Percentiles rank a stretch among this genome's conserved stretches.
phyloP scores from a whole-genome alignment of 2,329 filamentous ascomycete genomes.

The Diplodia mutila region DNA sequence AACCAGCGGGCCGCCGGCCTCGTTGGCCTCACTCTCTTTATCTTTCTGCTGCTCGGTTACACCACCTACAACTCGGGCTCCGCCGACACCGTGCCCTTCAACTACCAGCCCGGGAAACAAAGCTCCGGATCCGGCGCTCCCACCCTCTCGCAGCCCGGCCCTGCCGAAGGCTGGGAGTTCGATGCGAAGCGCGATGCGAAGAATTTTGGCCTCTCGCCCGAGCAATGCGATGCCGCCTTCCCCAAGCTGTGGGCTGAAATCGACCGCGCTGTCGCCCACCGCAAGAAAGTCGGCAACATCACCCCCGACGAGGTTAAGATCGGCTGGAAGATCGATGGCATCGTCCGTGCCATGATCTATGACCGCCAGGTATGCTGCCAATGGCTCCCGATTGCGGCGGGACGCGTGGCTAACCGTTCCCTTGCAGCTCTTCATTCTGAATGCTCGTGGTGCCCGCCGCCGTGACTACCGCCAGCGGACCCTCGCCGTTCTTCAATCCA shows the following conservation, averaged over 20 bases:
- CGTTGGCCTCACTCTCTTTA: slow-evolving; percentile 25
- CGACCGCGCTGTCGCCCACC: slow-evolving; percentile 31
- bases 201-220: slow-evolving; percentile 30
- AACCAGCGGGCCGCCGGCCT: slow-evolving; percentile 26
- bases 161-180: slow-evolving; percentile 22
- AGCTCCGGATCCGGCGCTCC: not conserved
- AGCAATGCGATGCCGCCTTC: slow-evolving; percentile 33
- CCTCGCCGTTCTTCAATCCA: slow-evolving; percentile 56
- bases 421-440: slow-evolving; percentile 41
- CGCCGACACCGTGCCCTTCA: slow-evolving; percentile 23
- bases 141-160: slow-evolving; percentile 9
- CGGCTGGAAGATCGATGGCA: slow-evolving; percentile 31
- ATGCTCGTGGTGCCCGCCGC: slow-evolving; percentile 30
- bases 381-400: not conserved
- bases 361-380: slow-evolving; percentile 32
- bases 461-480: slow-evolving; percentile 33
- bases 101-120: slow-evolving; percentile 7
- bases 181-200: slow-evolving; percentile 28
- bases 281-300: slow-evolving; percentile 30
- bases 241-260: slow-evolving; percentile 33
- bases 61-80: slow-evolving; percentile 24
- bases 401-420: not conserved
- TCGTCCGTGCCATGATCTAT: slow-evolving; percentile 36
- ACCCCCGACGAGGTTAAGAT: slow-evolving; percentile 32
- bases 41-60: slow-evolving; percentile 26